Conservation (phyloP, 2,329 filamentous ascomycete genomes). For the Epichloe typhina region DNA sequence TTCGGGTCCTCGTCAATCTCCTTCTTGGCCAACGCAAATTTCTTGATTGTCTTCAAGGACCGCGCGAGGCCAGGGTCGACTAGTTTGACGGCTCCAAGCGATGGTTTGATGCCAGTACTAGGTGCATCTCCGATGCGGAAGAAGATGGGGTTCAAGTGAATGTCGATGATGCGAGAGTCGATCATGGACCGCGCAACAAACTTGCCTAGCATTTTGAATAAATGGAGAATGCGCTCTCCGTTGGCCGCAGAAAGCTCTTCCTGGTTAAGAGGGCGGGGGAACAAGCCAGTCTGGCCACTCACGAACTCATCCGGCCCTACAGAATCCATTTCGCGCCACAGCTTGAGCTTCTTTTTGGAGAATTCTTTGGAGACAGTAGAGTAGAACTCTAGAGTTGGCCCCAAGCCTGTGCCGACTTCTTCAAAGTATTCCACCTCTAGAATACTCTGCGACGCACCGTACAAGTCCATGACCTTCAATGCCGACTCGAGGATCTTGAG, state of each 20-base stretch:
- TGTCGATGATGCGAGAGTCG: slow-evolving; percentile 92
- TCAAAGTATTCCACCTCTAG: slow-evolving; percentile 98
- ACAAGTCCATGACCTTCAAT: slow-evolving; percentile 96
- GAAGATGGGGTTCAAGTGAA: slow-evolving; percentile 94
- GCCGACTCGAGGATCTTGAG: slow-evolving; percentile 93
- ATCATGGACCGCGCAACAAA: slow-evolving; percentile 98
- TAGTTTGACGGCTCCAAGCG: slow-evolving; percentile 75
- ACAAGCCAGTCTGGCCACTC: slow-evolving; percentile 71
- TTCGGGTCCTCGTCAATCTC: slow-evolving; percentile 59
- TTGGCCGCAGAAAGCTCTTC: slow-evolving; percentile 61
- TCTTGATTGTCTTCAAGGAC: slow-evolving; percentile 76
- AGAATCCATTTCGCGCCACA: slow-evolving; percentile 87
- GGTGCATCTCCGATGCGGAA: slow-evolving; percentile 76
- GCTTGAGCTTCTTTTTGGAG: slow-evolving; percentile 88
- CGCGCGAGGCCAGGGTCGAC: slow-evolving; percentile 79
- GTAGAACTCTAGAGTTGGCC: slow-evolving; percentile 94
- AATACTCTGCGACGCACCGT: slow-evolving; percentile 91
- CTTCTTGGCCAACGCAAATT: slow-evolving; percentile 73
- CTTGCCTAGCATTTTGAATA: slow-evolving; percentile 90
- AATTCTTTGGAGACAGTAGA: slow-evolving; percentile 96
- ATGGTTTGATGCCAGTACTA: slow-evolving; percentile 55
- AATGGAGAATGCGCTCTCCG: slow-evolving; percentile 73
- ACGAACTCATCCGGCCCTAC: slow-evolving; percentile 65
- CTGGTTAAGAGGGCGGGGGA: slow-evolving; percentile 85
- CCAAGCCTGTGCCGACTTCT: slow-evolving; percentile 90